These are phyloP conservation scores for Cryptosporidium muris DNA, from an alignment of 169 alveolate genomes.

Conservation along the genomic window DNA sequence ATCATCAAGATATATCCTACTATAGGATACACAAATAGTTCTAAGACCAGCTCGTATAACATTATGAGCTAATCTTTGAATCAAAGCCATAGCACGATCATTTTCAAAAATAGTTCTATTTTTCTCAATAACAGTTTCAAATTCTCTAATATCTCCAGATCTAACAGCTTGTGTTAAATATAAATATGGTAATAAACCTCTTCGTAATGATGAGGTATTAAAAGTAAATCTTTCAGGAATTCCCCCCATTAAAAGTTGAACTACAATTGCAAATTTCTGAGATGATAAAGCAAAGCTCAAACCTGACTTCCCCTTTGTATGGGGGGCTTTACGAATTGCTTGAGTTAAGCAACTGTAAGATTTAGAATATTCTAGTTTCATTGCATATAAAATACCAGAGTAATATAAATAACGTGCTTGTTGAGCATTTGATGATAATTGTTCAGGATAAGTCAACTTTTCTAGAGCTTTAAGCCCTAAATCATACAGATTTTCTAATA, in stretches of 20 bases:
- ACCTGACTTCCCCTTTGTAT: conserved; percentile 86
- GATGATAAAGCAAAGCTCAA: conserved; percentile 87
- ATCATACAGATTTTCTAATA: conserved; percentile 83
- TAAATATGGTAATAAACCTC: conserved; percentile 88
- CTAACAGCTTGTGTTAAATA: conserved; percentile 91
- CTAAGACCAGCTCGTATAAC: conserved; percentile 94
- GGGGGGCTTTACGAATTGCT: conserved; percentile 94
- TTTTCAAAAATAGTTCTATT: conserved; percentile 79
- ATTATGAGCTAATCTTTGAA: conserved; percentile 91
- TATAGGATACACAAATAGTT: conserved; percentile 90
- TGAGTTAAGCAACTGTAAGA: conserved; percentile 84
- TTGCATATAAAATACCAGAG: conserved; percentile 88
- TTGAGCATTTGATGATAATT: conserved; percentile 90
- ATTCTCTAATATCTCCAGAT: conserved; percentile 90
- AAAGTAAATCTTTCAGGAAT: conserved; percentile 93
- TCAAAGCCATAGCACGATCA: conserved; percentile 89
- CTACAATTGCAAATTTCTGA: conserved; percentile 90
- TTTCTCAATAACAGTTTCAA: conserved; percentile 82
- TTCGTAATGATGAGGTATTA: conserved; percentile 83
- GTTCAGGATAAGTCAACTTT: conserved; percentile 86
- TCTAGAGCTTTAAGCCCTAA: conserved; percentile 75
- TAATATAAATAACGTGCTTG: conserved; percentile 93
- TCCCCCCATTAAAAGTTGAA: conserved; percentile 95
- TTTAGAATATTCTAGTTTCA: conserved; percentile 92
- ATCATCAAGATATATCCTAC: conserved; percentile 88